A percentile compares a stretch with the other conserved stretches of the same genome.
Evolutionary conservation across 176 grass and related monocot species (phyloP).

Genomic region (Tuctoria greenei): DNA sequence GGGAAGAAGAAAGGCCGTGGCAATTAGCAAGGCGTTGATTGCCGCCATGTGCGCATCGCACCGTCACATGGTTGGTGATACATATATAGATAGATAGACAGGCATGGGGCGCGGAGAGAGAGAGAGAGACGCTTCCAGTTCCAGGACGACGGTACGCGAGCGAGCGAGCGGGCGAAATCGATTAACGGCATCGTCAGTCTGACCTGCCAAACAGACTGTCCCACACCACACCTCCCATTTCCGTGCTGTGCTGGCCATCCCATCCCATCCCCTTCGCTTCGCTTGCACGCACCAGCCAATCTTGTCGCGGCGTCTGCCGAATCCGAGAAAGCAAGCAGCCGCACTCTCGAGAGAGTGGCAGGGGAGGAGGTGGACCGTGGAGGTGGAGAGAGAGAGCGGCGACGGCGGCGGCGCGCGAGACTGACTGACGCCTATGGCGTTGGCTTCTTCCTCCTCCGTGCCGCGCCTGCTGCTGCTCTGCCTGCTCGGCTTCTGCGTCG

Average conservation of each 20-base stretch:
- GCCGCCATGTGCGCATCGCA: constrained; percentile 18
- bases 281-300: constrained; percentile 44
- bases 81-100: not conserved
- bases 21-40: not conserved
- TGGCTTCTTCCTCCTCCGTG: constrained; percentile 28
- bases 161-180: not conserved
- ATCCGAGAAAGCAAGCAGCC: constrained; percentile 7
- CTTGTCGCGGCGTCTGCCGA: constrained; percentile 42
- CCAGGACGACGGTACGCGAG: not conserved
- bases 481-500: constrained; percentile 43
- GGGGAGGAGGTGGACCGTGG: not conserved
- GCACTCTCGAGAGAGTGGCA: not conserved
- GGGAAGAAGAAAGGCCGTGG: not conserved
- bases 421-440: constrained; percentile 37
- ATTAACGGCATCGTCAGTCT: constrained; percentile 32
- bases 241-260: constrained; percentile 17
- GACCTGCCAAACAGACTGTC: constrained; percentile 50
- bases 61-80: not conserved
- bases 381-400: not conserved
- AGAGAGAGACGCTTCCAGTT: constrained; percentile 1
- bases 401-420: not conserved
- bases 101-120: not conserved
- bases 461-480: constrained; percentile 43
- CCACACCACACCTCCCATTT: not conserved
- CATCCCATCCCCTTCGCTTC: constrained; percentile 27